A percentile compares a stretch with the other conserved stretches of the same genome.
These are phyloP conservation scores for Magnolia sinica DNA, from an alignment of 164 flowering plant species.

Conservation along the genomic window DNA sequence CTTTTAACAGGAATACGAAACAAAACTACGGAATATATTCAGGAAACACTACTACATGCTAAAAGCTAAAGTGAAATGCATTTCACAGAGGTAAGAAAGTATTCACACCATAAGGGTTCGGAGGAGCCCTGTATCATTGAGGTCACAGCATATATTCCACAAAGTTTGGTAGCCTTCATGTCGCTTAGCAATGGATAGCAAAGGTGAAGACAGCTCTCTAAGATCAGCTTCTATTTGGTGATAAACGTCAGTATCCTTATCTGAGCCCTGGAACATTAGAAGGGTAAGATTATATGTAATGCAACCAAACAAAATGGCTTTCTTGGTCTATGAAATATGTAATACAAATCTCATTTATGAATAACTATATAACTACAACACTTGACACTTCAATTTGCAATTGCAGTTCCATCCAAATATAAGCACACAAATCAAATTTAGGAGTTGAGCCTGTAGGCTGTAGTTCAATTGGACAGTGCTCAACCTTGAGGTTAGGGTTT, in stretches of 20 bases:
- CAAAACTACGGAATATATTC: not conserved
- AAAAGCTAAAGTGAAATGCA: constrained; percentile 3
- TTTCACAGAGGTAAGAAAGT: constrained; percentile 2
- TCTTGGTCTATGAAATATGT: not conserved
- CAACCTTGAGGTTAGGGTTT: too few relatives aligned
- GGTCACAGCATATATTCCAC: constrained; percentile 84
- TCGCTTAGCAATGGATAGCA: constrained; percentile 73
- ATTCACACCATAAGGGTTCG: constrained; percentile 70
- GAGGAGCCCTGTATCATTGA: constrained; percentile 71
- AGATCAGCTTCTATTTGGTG: constrained; percentile 41
- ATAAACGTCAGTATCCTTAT: constrained; percentile 28
- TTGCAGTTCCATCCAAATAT: not conserved
- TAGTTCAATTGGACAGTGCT: too few relatives aligned
- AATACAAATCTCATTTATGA: not conserved
- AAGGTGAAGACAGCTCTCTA: constrained; percentile 40
- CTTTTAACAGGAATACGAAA: not conserved
- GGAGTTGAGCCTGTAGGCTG: too few relatives aligned
- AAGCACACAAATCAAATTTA: too few relatives aligned
- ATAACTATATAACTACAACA: not conserved
- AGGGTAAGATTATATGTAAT: not conserved
- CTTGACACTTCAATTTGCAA: not conserved
- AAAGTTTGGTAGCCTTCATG: constrained; percentile 77
- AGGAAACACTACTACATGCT: not conserved
- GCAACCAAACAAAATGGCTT: not conserved
- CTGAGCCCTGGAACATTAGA: constrained; percentile 42